A percentile compares a stretch with the other conserved stretches of the same genome.
Evolutionary conservation across 257 asterid species (phyloP).

Genomic region (Solanum ossicruentum): DNA sequence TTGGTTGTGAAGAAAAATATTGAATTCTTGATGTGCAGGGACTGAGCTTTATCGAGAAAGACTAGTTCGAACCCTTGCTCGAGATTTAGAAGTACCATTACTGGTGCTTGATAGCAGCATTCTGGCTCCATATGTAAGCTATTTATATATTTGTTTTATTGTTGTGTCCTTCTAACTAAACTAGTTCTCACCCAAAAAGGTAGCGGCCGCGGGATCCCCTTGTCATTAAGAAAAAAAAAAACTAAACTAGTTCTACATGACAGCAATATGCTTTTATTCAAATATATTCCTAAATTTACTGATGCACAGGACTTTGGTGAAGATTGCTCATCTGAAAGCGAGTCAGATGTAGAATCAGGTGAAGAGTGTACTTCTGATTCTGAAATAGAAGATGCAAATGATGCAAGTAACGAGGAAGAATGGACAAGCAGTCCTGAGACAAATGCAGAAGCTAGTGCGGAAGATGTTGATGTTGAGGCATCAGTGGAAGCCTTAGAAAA

Average conservation of each 20-base stretch:
- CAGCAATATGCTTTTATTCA: not conserved
- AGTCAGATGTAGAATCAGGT: conserved; percentile 54
- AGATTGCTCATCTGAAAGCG: conserved; percentile 59
- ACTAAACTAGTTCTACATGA: not conserved
- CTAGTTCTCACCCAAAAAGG: not conserved
- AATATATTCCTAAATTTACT: not conserved
- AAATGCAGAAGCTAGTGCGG: conserved; percentile 62
- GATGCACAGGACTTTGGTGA: conserved; percentile 53
- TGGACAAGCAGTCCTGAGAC: conserved; percentile 65
- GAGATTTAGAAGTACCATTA: conserved; percentile 71
- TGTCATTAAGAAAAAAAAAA: too few relatives aligned
- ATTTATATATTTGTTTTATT: not conserved
- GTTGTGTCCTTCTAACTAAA: not conserved
- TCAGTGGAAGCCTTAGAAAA: conserved; percentile 69
- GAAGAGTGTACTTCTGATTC: conserved; percentile 62
- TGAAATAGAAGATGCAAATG: conserved; percentile 71
- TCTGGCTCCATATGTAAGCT: conserved; percentile 86
- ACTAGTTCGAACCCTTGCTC: conserved; percentile 90
- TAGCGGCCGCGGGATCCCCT: too few relatives aligned
- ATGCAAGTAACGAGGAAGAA: conserved; percentile 68
- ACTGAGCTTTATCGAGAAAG: conserved; percentile 94
- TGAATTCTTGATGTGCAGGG: conserved; percentile 36
- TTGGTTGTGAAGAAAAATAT: conserved; percentile 3
- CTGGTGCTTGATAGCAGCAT: conserved; percentile 81
- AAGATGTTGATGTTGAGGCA: conserved; percentile 52